Base-by-base conservation (phyloP, 2,329 filamentous ascomycete species). In the Penicillium polonicum region DNA sequence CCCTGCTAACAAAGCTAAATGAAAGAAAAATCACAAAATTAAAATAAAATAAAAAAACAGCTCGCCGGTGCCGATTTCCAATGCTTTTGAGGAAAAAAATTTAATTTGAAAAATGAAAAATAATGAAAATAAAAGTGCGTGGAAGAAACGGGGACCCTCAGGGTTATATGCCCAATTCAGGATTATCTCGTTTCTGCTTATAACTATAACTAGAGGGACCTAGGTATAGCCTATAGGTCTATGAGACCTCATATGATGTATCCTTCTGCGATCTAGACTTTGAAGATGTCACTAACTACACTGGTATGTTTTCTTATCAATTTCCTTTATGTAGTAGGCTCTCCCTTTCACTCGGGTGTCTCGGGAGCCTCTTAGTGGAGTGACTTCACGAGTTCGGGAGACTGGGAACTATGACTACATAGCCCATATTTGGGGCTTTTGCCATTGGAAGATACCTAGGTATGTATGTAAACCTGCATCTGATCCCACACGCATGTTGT, bases 11-110 rank as follows among this genome's bases (percentile, higher is more conserved):
- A 13, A 29, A 29, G 10, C 10, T 9, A 46, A 46, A 33, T 21
- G 13, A 15, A 23, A 23, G 0, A 38, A 39, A 13, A 21, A 21
- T 17, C 23, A 10, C n/a, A 29, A 19, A 35, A 29, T 8, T 6
- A 23, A 43, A 36, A 45, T 27, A 36, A 58, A 48, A 51, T 43
- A 23, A 51, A 48, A 43, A 44, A 57, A n/a, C 55, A 57, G 31
- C 51, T 59, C 48, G 55, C 36, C 50, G 48, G 50, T 48, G 57
- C 45, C 58, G 58, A 59, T 62, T 64, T 59, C 60, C 53, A 59
- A 65, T 63, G 59, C 57, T 65, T 66, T 39, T n/a, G 31, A 33
- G 10, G 21, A 10, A 44, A 44, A 21, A 44, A 44, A 35, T 38
- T 39, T 39, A 19, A 21, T 38, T 39, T 39, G 5, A 23, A 25